Percentiles rank a stretch among this genome's conserved stretches.
phyloP scores from a whole-genome alignment of 2,329 filamentous ascomycete species.

The Fusarium paranaense region DNA sequence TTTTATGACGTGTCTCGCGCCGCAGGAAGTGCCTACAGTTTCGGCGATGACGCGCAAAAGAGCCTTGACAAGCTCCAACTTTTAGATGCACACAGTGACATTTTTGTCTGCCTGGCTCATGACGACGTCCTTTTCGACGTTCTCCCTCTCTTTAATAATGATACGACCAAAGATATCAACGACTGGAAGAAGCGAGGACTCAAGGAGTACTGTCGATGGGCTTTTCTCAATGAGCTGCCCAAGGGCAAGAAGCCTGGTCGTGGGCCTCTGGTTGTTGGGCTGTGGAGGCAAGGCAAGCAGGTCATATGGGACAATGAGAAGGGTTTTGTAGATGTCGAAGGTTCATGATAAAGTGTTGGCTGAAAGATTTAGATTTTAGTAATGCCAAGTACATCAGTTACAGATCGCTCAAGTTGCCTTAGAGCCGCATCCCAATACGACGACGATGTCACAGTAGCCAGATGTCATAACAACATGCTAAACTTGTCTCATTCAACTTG shows the following conservation, averaged over 20 bases:
- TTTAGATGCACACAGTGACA: not conserved
- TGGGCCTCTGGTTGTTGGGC: not conserved
- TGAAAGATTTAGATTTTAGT: not conserved
- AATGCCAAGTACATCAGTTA: not conserved
- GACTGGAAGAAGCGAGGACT: not conserved
- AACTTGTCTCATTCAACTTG: not conserved
- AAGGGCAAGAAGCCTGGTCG: not conserved
- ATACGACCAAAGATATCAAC: not conserved
- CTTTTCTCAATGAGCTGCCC: not conserved
- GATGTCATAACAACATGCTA: not conserved
- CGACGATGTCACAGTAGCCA: not conserved
- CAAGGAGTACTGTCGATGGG: not conserved
- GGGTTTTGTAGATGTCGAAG: not conserved
- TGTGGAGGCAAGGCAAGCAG: not conserved
- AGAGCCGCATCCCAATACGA: fast-evolving
- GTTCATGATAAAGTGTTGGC: not conserved
- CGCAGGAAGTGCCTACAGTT: not conserved
- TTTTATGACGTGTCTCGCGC: not conserved
- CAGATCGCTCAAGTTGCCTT: not conserved
- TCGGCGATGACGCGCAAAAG: not conserved
- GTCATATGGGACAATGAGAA: not conserved
- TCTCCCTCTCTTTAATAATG: not conserved
- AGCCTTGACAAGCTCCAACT: not conserved
- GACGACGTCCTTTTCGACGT: not conserved
- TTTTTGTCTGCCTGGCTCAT: not conserved